Base-by-base conservation (phyloP, 2,329 filamentous ascomycete species). In the Pyrenophora tritici-repentis region DNA sequence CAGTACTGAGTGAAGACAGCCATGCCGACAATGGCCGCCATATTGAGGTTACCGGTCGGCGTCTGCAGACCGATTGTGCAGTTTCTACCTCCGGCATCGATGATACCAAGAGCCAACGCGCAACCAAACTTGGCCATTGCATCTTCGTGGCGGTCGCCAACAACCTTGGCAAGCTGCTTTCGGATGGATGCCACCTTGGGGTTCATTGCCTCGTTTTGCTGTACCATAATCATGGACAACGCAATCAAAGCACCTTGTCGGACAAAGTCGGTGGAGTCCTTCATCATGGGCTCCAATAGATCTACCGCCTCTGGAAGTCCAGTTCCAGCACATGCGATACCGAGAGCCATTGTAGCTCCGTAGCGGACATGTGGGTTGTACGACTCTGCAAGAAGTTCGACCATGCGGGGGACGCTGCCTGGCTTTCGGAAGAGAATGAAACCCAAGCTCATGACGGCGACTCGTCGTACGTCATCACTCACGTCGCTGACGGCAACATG, bases 71-170 rank as follows among this genome's bases (percentile, higher is more conserved):
- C 93, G 63, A 99, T 97, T 14, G 94, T 97, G 81, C 94, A 99
- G 78, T 99, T 99, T 55, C 95, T 89, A 42, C 94, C 94, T 72
- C 95, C 94, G 55, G 94, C 94, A 76, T 99, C 94, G 55, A 99
- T 96, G 73, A 99, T 97, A 67, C 94, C 94, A 14, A 99, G 82
- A 8, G 94, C 94, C 20, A 99, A 83, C 38, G 94, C 90, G 62
- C 91, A 93, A 65, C 94, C 94, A 61, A 99, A 99, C 75, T 99
- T 99, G 71, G 94, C 95, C 93, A 99, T 97, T 53, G 94, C 94
- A 78, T 99, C 94, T 74, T 99, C 94, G 65, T 99, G 94, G 44
- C 94, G 88, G 73, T 99, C 94, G 33, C 89, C 86, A 18, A 97
- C 86, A 50, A 97, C 91, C 81, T 96, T 97, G 78, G 91, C 88